Evolutionary conservation across 306 rosid species (phyloP).

Genomic region (apple (Malus domestica)): ASM211411v1 NC_041797.1:5677501-5678000

Average conservation of each 20-base stretch:
- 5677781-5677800: neutral
- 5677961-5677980: slow-evolving; percentile 79
- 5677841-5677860: slow-evolving; percentile 64
- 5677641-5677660: neutral
- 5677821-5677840: slow-evolving; percentile 61
- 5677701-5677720: neutral
- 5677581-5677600: neutral
- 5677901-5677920: slow-evolving; percentile 66
- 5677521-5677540: neutral
- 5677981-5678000: slow-evolving; percentile 77
- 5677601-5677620: neutral
- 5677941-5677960: slow-evolving; percentile 84
- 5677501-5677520: neutral
- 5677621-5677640: neutral
- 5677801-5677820: slow-evolving; percentile 89
- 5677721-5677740: neutral
- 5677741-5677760: neutral
- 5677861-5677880: slow-evolving; percentile 34
- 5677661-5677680: neutral
- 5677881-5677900: slow-evolving; percentile 36
- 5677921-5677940: slow-evolving; percentile 81
- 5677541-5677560: neutral
- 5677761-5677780: neutral
- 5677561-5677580: neutral
- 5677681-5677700: neutral